Conservation (phyloP, 2,329 filamentous ascomycete genomes). For the Cylindrodendrum hubeiense region DNA sequence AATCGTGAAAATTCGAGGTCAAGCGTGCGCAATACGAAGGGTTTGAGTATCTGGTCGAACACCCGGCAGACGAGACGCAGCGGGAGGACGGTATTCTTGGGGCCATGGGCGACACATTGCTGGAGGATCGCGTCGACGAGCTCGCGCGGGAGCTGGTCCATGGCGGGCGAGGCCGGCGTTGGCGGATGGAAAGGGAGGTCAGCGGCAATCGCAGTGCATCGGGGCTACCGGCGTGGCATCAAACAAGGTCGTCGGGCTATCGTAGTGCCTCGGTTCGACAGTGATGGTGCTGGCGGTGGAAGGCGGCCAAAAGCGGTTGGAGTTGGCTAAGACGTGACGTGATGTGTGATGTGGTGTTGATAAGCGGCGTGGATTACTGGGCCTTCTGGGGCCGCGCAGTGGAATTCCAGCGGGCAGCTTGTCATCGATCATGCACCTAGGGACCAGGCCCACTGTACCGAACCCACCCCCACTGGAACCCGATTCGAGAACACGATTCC, state of each 20-base stretch:
- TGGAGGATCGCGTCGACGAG: conserved; percentile 61
- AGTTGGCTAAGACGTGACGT: not conserved
- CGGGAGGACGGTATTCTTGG: conserved; percentile 59
- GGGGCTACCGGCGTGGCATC: conserved; percentile 8
- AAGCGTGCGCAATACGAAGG: conserved; percentile 60
- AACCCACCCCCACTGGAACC: conserved; percentile 15
- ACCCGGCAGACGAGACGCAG: conserved; percentile 63
- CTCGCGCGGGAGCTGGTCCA: conserved; percentile 63
- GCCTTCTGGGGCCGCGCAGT: conserved; percentile 9
- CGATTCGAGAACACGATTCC: not conserved
- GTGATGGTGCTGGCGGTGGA: not conserved
- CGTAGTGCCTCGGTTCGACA: not conserved
- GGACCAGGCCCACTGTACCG: conserved; percentile 13
- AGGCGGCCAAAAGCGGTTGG: not conserved
- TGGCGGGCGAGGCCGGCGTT: conserved; percentile 37
- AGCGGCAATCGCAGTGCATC: conserved; percentile 30
- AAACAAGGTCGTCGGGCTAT: conserved; percentile 2
- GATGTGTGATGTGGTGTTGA: conserved; percentile 22
- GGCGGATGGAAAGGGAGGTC: conserved; percentile 17
- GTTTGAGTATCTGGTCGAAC: conserved; percentile 62
- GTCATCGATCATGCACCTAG: conserved; percentile 8
- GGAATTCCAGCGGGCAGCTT: conserved; percentile 6
- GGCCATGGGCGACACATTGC: conserved; percentile 53
- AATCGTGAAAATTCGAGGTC: conserved; percentile 64
- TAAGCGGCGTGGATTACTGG: conserved; percentile 19